phyloP scores from a whole-genome alignment of 176 grass and related monocot species.

The Oryza nivara region DNA sequence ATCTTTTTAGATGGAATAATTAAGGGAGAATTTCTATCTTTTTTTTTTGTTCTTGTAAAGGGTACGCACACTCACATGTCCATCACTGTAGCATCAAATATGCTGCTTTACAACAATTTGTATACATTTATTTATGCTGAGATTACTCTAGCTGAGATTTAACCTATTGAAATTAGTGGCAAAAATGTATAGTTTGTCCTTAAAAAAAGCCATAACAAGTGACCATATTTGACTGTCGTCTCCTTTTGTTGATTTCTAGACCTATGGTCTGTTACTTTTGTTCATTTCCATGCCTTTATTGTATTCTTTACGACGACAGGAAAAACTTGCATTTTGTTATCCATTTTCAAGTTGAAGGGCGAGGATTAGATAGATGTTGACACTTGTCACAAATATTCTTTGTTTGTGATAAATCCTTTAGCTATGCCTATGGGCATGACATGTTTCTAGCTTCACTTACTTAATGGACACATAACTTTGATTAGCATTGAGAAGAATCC shows the following conservation, averaged over 20 bases:
- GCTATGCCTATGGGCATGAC: neutral
- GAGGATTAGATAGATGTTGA: neutral
- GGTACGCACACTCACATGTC: neutral
- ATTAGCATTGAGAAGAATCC: neutral
- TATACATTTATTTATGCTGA: neutral
- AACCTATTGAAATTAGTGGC: neutral
- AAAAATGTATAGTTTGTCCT: neutral
- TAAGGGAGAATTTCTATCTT: neutral
- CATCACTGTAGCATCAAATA: neutral
- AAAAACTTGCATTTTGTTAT: neutral
- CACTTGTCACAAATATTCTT: neutral
- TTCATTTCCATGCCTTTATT: neutral
- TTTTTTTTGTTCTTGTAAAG: neutral
- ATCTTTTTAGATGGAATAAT: too few relatives aligned
- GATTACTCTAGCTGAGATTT: neutral
- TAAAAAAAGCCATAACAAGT: too few relatives aligned
- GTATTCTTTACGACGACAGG: neutral
- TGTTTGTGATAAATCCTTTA: neutral
- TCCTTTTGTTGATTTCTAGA: neutral
- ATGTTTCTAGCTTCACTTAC: neutral
- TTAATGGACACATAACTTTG: too few relatives aligned
- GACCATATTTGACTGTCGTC: neutral
- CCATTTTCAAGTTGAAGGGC: neutral
- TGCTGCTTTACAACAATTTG: neutral
- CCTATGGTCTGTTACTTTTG: neutral